A percentile compares a stretch with the other conserved stretches of the same genome.
Conservation (phyloP, 768 basidiomycete species). For the Chalciporus pseudorubinellus region DNA sequence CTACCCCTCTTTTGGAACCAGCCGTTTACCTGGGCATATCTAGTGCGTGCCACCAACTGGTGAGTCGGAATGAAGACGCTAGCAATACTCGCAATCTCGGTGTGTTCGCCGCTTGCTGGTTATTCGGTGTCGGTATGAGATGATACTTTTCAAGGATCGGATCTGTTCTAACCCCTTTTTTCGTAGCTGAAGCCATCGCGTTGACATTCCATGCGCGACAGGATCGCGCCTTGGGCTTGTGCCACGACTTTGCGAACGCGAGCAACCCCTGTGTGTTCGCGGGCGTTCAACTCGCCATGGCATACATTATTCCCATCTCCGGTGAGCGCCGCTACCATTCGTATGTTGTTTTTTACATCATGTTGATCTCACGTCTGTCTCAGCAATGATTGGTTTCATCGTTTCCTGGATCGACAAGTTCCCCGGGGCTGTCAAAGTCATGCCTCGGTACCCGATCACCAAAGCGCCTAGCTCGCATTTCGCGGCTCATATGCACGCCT, state of each 20-base stretch:
- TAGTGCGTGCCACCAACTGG: slow-evolving; percentile 18
- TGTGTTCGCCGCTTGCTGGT: slow-evolving; percentile 19
- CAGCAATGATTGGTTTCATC: slow-evolving; percentile 22
- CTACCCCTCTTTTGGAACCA: not conserved
- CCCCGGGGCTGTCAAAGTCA: slow-evolving; percentile 25
- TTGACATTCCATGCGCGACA: slow-evolving; percentile 31
- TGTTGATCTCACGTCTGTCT: no score
- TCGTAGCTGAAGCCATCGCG: slow-evolving; percentile 20
- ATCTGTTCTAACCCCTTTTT: not conserved
- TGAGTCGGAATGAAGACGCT: slow-evolving; percentile 14
- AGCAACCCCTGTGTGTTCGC: slow-evolving; percentile 21
- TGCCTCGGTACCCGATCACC: slow-evolving; percentile 24
- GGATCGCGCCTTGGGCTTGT: slow-evolving; percentile 17
- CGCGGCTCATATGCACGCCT: slow-evolving; percentile 19
- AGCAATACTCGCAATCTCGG: slow-evolving; percentile 22
- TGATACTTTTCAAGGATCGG: not conserved
- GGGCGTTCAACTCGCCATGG: slow-evolving; percentile 25
- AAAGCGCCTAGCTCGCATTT: slow-evolving; percentile 32
- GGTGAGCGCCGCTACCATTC: slow-evolving; percentile 26
- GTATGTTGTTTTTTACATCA: no score
- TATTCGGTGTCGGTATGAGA: slow-evolving; percentile 19
- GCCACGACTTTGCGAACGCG: slow-evolving; percentile 29
- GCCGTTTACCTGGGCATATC: not conserved
- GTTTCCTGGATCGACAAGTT: slow-evolving; percentile 30
- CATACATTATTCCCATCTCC: slow-evolving; percentile 26